A percentile compares a stretch with the other conserved stretches of the same genome.
phyloP scores from a whole-genome alignment of 129 eudicot genomes.

The Arctium lappa region DNA sequence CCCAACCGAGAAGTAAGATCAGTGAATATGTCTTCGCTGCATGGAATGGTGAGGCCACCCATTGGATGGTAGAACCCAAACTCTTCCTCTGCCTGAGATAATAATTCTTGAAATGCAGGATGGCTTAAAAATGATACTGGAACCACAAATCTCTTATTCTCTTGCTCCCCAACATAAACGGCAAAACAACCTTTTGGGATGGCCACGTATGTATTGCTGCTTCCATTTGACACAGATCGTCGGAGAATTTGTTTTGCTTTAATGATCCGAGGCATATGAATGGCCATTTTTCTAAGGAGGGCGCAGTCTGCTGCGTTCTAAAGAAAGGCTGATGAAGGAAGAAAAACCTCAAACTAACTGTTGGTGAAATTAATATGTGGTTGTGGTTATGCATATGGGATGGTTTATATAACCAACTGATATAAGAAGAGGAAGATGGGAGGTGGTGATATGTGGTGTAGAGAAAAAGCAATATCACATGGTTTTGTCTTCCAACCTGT shows the following conservation, averaged over 20 bases:
- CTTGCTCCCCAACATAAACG: background rate
- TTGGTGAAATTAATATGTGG: background rate
- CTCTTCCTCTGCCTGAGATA: background rate
- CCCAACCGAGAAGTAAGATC: background rate
- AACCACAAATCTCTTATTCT: background rate
- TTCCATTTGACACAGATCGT: background rate
- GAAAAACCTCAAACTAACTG: background rate
- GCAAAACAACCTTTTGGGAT: background rate
- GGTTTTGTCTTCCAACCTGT: slow-evolving; percentile 6
- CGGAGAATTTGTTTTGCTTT: background rate
- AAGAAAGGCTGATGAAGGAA: background rate
- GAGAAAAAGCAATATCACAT: background rate
- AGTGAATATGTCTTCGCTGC: background rate
- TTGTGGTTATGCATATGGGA: background rate
- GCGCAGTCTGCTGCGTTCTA: background rate
- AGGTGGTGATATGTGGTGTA: background rate
- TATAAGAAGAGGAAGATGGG: background rate
- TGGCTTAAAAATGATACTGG: background rate
- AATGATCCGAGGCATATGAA: slow-evolving; percentile 1
- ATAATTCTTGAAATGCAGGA: background rate
- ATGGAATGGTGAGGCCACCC: background rate
- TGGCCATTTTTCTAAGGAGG: background rate
- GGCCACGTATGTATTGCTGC: background rate
- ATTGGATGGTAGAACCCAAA: background rate
- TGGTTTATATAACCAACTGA: background rate